Base-by-base conservation (phyloP, 768 basidiomycete genomes). In the Leccinum imitatum region DNA sequence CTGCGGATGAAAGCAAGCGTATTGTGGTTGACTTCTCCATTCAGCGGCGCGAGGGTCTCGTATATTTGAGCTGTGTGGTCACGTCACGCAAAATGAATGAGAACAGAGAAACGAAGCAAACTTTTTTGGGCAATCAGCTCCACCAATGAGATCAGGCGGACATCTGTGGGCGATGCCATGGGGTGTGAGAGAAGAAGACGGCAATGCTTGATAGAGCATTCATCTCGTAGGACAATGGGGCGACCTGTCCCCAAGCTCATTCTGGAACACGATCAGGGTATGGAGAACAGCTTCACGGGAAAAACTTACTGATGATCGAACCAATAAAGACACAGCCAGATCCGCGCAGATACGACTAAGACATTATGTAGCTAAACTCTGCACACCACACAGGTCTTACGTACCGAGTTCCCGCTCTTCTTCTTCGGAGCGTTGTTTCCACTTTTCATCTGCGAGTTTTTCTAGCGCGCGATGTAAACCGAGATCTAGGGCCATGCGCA, bases 311-410 rank as follows among this genome's bases (percentile, higher is more conserved):
- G 91, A 76, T 95, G 94, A 77, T 96, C 95, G 68, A 96, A 93
- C 91, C 93, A 93, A 72, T 95, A 96, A 47, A 96, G 82, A 71
- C 93, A 95, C 60, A 95, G 79, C 94, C 94, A 97, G 62, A 95
- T 93, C 54, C 95, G 83, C 3, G 93, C 92, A 61, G 93, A 95
- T 7, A 96, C 89, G 50, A 96, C 91, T 92, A 69, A 60, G 39
- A 55, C 15, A n/a, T 4, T 53, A 25, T 64, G 50, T 48, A 58
- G 65, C 30, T 54, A 21, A 59, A 44, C 10, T 33, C 23, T 9
- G 23, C 51, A 41, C 48, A 15, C 47, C 21, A 54, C 51, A 25
- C 7, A 35, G 15, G 60, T 46, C 9, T 57, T 25, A 70, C 78
- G 60, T 78, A 91, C 91, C 88, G 37, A 96, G 80, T 69, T 96